Base-by-base conservation (phyloP, 805 yeast genomes). In the Scheffersomyces stipitis region DNA sequence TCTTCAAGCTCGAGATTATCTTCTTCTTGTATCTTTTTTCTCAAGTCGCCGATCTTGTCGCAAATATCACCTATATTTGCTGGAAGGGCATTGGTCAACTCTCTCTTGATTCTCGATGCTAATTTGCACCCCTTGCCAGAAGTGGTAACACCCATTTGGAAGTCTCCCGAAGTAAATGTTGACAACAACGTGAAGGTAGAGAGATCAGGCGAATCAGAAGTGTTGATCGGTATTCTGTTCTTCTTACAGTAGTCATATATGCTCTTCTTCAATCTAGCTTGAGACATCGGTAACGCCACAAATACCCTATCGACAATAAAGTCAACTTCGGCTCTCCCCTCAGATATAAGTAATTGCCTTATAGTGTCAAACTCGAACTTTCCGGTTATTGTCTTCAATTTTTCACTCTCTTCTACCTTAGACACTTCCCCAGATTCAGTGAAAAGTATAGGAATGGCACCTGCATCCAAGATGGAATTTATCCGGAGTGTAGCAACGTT, bases 61-160 rank as follows among this genome's bases (percentile, higher is more conserved):
- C 95, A 83, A 2, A 86, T 76, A 16, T 71, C 73, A 14, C 82
- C 90, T 15, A 90, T 75, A 49, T 88, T 78, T 3, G 66, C 47
- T 0, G 97, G 96, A 31, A 90, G 64, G 4, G 73, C 60, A 20
- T 76, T 67, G 1, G 79, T 77, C 28, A 87, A 62, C 42, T 86
- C 95, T 44, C 97, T 68, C 49, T 81, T 84, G 49, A 90, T 74
- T 48, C 96, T 71, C 37, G 81, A 76, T 1, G 96, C 95, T 34
- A 90, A 66, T 34, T 87, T 78, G 64, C 97, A 90, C 4, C 97
- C 96, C 61, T 85, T 85, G 0, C 96, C 95, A 17, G 81, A 76
- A 0, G 97, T 90, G 3, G 91, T 80, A 7, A 90, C 78, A 1
- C 96, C 95, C 35, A 90, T 48, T 57, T 86, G 91, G 60, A 90